Percentiles rank a stretch among this genome's conserved stretches.
These are phyloP conservation scores for Ophiostoma tasmaniense DNA, from an alignment of 2,329 filamentous ascomycete species.

Conservation along the genomic window DNA sequence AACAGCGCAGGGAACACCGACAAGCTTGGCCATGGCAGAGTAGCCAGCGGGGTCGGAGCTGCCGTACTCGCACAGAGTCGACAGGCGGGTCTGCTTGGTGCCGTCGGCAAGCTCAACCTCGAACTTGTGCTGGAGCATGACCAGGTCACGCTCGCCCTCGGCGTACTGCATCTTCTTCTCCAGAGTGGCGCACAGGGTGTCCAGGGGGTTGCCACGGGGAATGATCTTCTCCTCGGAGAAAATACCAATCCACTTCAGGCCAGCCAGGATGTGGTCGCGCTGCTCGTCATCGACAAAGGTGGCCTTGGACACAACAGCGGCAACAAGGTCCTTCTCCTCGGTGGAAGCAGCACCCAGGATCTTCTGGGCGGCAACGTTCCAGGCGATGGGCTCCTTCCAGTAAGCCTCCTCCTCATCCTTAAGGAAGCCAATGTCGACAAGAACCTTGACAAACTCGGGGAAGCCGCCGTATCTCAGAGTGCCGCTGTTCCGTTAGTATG, in stretches of 20 bases:
- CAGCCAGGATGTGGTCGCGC: constrained; percentile 54
- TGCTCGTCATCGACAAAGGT: constrained; percentile 61
- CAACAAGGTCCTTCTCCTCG: constrained; percentile 59
- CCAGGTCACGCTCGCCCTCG: constrained; percentile 73
- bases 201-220: constrained; percentile 70
- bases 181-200: constrained; percentile 81
- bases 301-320: constrained; percentile 66
- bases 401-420: constrained; percentile 57
- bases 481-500: constrained; percentile 29
- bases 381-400: constrained; percentile 60
- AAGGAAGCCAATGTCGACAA: constrained; percentile 87
- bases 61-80: constrained; percentile 76
- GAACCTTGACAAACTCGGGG: constrained; percentile 77
- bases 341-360: constrained; percentile 62
- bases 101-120: constrained; percentile 77
- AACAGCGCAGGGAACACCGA: constrained; percentile 57
- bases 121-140: constrained; percentile 76
- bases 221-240: constrained; percentile 62
- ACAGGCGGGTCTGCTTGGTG: constrained; percentile 65
- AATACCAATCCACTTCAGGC: constrained; percentile 58
- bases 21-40: constrained; percentile 70
- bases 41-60: constrained; percentile 49
- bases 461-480: constrained; percentile 84
- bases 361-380: constrained; percentile 78
- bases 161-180: constrained; percentile 89